phyloP scores from a whole-genome alignment of 192 early-diverging fungal species.

The Rhizoclosmatium sp. region DNA sequence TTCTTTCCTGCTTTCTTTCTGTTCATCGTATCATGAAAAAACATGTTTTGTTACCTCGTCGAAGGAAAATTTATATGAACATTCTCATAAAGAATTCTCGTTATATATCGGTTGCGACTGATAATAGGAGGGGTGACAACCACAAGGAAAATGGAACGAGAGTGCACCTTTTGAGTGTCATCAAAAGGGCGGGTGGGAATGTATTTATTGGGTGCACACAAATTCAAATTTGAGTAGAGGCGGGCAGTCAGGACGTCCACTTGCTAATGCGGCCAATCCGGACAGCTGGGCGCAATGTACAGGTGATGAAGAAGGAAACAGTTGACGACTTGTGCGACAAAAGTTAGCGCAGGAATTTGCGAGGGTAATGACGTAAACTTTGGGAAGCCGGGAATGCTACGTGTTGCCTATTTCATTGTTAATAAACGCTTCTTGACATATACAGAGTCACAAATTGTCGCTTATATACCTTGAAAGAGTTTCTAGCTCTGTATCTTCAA shows the following conservation, averaged over 20 bases:
- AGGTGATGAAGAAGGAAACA: neutral
- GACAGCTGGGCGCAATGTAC: neutral
- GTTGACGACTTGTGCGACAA: neutral
- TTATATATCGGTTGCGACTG: no score
- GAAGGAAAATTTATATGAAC: no score
- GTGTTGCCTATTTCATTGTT: no score
- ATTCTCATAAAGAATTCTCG: no score
- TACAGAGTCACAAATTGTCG: no score
- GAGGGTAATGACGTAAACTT: neutral
- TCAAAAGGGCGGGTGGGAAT: neutral
- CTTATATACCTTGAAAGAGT: no score
- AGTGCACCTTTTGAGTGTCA: neutral
- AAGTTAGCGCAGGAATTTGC: neutral
- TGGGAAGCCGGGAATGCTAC: no score
- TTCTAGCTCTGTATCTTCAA: no score
- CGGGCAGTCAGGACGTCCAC: neutral
- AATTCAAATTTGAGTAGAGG: neutral
- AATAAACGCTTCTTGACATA: no score
- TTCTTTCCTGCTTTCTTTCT: no score
- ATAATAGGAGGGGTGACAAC: neutral
- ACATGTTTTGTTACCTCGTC: no score
- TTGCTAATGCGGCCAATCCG: neutral
- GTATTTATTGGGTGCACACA: neutral
- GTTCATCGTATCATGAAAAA: no score
- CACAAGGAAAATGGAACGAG: neutral